Evolutionary conservation across 345 rosid species (phyloP).

Genomic region (Alliaria petiolata): DNA sequence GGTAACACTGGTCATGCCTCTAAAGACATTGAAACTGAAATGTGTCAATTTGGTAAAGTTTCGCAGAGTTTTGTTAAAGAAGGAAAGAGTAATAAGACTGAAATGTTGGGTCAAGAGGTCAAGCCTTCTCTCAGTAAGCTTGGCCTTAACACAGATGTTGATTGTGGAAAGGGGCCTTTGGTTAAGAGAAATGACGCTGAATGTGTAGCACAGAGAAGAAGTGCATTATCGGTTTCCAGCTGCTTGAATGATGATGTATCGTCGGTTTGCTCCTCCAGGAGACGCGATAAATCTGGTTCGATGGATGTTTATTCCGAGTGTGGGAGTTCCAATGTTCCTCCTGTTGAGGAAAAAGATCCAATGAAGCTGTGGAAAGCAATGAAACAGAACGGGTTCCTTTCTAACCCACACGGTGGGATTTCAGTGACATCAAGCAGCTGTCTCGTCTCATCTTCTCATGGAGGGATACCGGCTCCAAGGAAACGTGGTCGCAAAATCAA

Average conservation of each 20-base stretch:
- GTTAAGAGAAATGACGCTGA: conserved; percentile 20
- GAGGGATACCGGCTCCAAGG: conserved; percentile 69
- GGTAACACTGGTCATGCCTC: conserved; percentile 13
- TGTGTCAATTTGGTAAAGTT: conserved; percentile 34
- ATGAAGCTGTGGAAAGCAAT: conserved; percentile 75
- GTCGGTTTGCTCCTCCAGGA: conserved; percentile 33
- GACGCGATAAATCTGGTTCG: conserved; percentile 15
- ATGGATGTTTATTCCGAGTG: conserved; percentile 61
- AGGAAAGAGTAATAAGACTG: background rate
- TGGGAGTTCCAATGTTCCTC: conserved; percentile 57
- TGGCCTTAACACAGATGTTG: conserved; percentile 41
- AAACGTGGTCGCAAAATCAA: conserved; percentile 67
- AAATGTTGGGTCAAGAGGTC: conserved; percentile 17
- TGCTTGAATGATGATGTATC: conserved; percentile 40
- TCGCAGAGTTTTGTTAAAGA: conserved; percentile 2
- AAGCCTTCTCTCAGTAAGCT: conserved; percentile 22
- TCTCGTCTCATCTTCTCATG: conserved; percentile 44
- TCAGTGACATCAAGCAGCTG: conserved; percentile 20
- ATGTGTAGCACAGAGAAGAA: conserved; percentile 30
- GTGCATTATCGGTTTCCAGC: conserved; percentile 49
- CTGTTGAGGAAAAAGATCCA: conserved; percentile 53
- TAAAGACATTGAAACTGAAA: conserved; percentile 20
- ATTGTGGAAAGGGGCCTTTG: conserved; percentile 11
- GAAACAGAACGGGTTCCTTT: conserved; percentile 87
- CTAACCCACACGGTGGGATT: conserved; percentile 36